These are phyloP conservation scores for Leishmania turanica DNA, from an alignment of 208 protist genomes.

Conservation along the genomic window DNA sequence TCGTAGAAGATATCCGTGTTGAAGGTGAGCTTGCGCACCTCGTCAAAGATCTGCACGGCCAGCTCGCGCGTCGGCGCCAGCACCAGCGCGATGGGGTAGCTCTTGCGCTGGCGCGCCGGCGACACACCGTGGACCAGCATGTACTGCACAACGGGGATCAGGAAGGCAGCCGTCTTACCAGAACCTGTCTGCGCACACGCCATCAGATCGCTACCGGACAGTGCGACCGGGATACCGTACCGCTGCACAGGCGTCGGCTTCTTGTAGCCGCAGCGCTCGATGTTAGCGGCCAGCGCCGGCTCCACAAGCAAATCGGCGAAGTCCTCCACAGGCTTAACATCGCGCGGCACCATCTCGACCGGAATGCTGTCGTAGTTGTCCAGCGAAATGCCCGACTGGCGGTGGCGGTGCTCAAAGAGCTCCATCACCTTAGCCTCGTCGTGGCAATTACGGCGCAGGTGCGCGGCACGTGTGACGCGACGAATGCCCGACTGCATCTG, in stretches of 20 bases:
- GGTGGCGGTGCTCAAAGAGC: slow-evolving; percentile 75
- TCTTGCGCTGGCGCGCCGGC: slow-evolving; percentile 53
- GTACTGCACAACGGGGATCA: slow-evolving; percentile 96
- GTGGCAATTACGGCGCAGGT: slow-evolving; percentile 74
- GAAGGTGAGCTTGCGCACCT: slow-evolving; percentile 96
- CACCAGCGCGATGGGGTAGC: slow-evolving; percentile 85
- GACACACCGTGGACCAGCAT: slow-evolving; percentile 92
- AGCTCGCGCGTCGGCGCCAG: slow-evolving; percentile 97
- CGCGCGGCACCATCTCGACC: slow-evolving; percentile 82
- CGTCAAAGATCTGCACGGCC: slow-evolving; percentile 96
- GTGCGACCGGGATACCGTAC: slow-evolving; percentile 95
- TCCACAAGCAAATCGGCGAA: slow-evolving; percentile 90
- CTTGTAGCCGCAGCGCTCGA: slow-evolving; percentile 94
- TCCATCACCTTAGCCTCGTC: slow-evolving; percentile 73
- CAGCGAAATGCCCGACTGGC: slow-evolving; percentile 78
- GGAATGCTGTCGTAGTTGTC: slow-evolving; percentile 88
- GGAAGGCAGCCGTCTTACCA: slow-evolving; percentile 98
- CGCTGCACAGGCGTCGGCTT: slow-evolving; percentile 98
- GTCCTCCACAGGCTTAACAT: slow-evolving; percentile 68
- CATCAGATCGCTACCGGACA: slow-evolving; percentile 96
- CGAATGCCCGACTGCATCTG: slow-evolving; percentile 21
- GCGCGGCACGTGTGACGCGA: slow-evolving; percentile 61
- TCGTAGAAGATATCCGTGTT: slow-evolving; percentile 92
- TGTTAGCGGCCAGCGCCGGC: slow-evolving; percentile 92
- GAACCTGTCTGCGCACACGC: slow-evolving; percentile 99